Percentiles rank a stretch among this genome's conserved stretches.
Evolutionary conservation across 2,329 filamentous ascomycete species (phyloP).

Genomic region (Calonectria naviculata): DNA sequence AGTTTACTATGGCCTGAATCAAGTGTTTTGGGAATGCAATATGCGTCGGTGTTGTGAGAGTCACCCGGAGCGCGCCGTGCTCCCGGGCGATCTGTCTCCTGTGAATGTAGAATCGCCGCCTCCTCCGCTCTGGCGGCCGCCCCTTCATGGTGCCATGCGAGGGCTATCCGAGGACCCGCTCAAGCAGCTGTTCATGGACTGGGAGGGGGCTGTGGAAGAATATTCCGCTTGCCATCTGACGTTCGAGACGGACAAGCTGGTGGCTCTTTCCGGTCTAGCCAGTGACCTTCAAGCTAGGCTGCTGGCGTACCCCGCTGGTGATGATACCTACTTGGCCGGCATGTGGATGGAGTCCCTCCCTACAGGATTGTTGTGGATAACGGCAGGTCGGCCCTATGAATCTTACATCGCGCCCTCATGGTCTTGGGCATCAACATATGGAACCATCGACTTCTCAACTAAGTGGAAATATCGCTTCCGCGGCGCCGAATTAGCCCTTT

Average conservation of each 20-base stretch:
- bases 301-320: neutral
- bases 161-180: neutral
- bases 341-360: neutral
- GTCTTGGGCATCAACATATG: neutral
- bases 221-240: neutral
- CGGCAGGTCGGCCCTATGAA: neutral
- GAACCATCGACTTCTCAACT: neutral
- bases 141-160: neutral
- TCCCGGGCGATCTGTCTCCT: neutral
- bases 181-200: neutral
- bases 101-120: neutral
- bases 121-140: neutral
- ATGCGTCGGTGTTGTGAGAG: neutral
- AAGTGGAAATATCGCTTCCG: neutral
- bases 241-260: neutral
- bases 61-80: neutral
- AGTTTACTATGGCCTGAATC: neutral
- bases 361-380: neutral
- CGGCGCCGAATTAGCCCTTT: neutral
- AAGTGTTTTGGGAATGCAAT: neutral
- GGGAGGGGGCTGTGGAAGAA: neutral
- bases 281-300: neutral
- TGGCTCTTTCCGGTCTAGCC: neutral
- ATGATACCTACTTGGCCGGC: neutral
- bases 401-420: neutral